Conservation (phyloP, 2,329 filamentous ascomycete genomes). For the Cryphonectria radicalis region DNA sequence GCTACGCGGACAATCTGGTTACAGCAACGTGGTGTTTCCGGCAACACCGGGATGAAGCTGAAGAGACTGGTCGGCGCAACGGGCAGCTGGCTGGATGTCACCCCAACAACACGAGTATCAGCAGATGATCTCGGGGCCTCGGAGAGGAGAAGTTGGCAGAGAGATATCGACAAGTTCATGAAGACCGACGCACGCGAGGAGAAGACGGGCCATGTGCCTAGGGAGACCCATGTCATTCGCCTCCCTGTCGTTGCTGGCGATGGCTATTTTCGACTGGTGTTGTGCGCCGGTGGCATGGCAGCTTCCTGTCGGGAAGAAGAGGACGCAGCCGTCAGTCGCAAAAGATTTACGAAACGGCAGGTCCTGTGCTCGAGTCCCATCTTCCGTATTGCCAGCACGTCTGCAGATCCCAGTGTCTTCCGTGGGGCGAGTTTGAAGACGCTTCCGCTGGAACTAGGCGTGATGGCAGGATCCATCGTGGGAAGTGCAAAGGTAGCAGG, state of each 20-base stretch:
- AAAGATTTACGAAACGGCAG: constrained; percentile 51
- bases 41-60: constrained; percentile 69
- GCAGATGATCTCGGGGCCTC: constrained; percentile 54
- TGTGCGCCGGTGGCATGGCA: constrained; percentile 53
- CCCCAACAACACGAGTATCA: constrained; percentile 55
- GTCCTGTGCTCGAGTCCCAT: constrained; percentile 68
- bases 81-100: constrained; percentile 69
- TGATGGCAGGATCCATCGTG: constrained; percentile 58
- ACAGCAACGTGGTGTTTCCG: constrained; percentile 70
- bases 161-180: constrained; percentile 67
- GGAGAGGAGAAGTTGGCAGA: constrained; percentile 69
- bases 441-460: constrained; percentile 68
- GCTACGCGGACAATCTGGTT: constrained; percentile 65
- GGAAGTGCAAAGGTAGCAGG: constrained; percentile 50
- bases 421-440: constrained; percentile 68
- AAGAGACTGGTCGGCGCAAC: constrained; percentile 65
- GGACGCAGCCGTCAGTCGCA: constrained; percentile 13
- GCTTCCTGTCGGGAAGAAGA: constrained; percentile 26
- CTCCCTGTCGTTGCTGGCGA: constrained; percentile 67
- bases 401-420: constrained; percentile 62
- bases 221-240: constrained; percentile 62
- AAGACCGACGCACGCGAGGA: constrained; percentile 58
- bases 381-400: constrained; percentile 71
- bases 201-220: constrained; percentile 30
- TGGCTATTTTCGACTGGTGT: constrained; percentile 70